Conservation (phyloP, 1,139 yeast species). For the Suhomyces atakaporum region DNA sequence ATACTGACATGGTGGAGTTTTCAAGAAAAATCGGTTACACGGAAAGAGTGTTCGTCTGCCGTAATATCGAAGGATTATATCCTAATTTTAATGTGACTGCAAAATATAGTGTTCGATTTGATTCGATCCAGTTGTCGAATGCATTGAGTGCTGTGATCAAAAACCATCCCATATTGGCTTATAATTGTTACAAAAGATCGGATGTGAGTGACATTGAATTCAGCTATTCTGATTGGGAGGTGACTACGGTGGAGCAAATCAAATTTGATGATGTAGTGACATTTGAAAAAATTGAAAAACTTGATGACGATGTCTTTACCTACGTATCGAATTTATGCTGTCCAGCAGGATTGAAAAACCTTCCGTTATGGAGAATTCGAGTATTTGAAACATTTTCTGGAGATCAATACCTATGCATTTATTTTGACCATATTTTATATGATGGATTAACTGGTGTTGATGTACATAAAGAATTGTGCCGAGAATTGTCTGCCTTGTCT, state of each 20-base stretch:
- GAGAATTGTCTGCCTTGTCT: slow-evolving; percentile 6
- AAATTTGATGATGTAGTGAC: slow-evolving; percentile 29
- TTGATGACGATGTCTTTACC: slow-evolving; percentile 19
- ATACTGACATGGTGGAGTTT: background rate
- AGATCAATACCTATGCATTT: slow-evolving; percentile 11
- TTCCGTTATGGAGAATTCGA: slow-evolving; percentile 34
- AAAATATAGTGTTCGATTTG: slow-evolving; percentile 21
- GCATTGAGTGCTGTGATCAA: slow-evolving; percentile 25
- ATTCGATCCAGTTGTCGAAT: slow-evolving; percentile 21
- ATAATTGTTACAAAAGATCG: slow-evolving; percentile 21
- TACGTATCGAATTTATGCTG: slow-evolving; percentile 20
- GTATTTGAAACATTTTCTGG: slow-evolving; percentile 14
- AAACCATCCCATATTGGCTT: slow-evolving; percentile 25
- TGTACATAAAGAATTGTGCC: slow-evolving; percentile 14
- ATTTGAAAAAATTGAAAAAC: slow-evolving; percentile 15
- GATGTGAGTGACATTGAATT: slow-evolving; percentile 12
- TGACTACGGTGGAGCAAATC: slow-evolving; percentile 23
- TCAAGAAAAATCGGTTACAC: slow-evolving; percentile 5
- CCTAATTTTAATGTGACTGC: slow-evolving; percentile 33
- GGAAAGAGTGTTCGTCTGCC: slow-evolving; percentile 25
- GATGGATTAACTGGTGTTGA: slow-evolving; percentile 18
- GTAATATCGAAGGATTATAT: slow-evolving; percentile 25
- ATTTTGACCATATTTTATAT: slow-evolving; percentile 16
- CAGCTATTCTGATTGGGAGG: slow-evolving; percentile 17
- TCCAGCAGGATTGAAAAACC: slow-evolving; percentile 14